These are phyloP conservation scores for Sphaerostilbella broomeana DNA, from an alignment of 2,329 filamentous ascomycete species.

Conservation along the genomic window DNA sequence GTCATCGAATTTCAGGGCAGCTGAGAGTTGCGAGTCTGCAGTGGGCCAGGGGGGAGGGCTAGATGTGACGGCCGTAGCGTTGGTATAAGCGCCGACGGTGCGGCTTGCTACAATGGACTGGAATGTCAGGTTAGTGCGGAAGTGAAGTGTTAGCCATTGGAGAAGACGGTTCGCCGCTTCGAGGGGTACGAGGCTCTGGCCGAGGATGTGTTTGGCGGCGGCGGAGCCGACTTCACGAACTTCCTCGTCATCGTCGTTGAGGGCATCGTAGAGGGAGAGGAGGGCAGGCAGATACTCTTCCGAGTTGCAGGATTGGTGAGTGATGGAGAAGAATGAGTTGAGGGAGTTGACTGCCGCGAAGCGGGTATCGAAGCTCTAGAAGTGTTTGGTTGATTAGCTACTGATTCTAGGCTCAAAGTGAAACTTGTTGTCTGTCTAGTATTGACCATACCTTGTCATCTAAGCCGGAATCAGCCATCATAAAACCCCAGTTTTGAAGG, in stretches of 20 bases:
- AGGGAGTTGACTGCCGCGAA: slow-evolving; percentile 53
- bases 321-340: slow-evolving; percentile 38
- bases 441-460: slow-evolving; percentile 45
- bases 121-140: slow-evolving; percentile 32
- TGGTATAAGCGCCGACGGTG: slow-evolving; percentile 26
- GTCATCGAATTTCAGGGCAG: slow-evolving; percentile 50
- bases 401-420: background rate
- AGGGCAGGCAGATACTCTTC: slow-evolving; percentile 48
- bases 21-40: slow-evolving; percentile 34
- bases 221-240: slow-evolving; percentile 60
- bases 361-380: slow-evolving; percentile 58
- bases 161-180: slow-evolving; percentile 42
- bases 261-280: slow-evolving; percentile 63
- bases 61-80: slow-evolving; percentile 14
- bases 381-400: no score
- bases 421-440: rapidly evolving
- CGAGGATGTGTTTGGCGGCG: slow-evolving; percentile 42
- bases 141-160: slow-evolving; percentile 33
- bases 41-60: slow-evolving; percentile 19
- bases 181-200: slow-evolving; percentile 37
- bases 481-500: slow-evolving; percentile 39
- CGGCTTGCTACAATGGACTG: slow-evolving; percentile 34
- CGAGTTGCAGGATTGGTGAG: slow-evolving; percentile 17
- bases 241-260: slow-evolving; percentile 91
- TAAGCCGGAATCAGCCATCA: slow-evolving; percentile 42